Evolutionary conservation across 495 filamentous ascomycete species (phyloP).

Genomic region (Xylaria nigripes): DNA sequence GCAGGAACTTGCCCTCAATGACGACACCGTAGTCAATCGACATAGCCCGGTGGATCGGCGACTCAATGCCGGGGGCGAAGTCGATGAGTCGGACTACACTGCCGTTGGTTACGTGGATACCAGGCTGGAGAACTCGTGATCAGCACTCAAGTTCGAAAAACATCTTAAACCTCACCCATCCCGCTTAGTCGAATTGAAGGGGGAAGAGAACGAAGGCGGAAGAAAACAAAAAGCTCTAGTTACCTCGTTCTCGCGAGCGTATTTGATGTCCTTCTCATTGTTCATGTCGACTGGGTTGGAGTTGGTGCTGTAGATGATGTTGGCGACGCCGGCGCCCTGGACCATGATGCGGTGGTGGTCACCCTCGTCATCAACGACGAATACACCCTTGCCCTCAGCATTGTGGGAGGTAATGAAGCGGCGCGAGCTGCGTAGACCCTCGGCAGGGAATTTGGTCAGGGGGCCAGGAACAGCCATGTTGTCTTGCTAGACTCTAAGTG

Average conservation of each 20-base stretch:
- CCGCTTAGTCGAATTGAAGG: no score
- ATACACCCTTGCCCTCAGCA: slow-evolving; percentile 28
- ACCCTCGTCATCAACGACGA: slow-evolving; percentile 16
- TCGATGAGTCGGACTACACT: slow-evolving; percentile 46
- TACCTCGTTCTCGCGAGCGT: slow-evolving; percentile 16
- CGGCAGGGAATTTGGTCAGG: not conserved
- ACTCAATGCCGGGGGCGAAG: slow-evolving; percentile 35
- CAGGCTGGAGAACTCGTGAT: slow-evolving; percentile 21
- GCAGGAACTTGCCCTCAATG: slow-evolving; percentile 50
- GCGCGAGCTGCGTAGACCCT: slow-evolving; percentile 8
- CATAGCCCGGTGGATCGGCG: slow-evolving; percentile 53
- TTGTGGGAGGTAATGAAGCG: slow-evolving; percentile 37
- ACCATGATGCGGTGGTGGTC: slow-evolving; percentile 10
- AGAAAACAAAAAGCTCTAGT: no score
- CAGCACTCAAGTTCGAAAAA: no score
- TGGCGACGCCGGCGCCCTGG: slow-evolving; percentile 22
- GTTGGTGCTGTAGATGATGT: slow-evolving; percentile 43
- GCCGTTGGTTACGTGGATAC: slow-evolving; percentile 32
- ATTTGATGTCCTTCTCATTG: slow-evolving; percentile 31
- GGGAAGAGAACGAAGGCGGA: not conserved
- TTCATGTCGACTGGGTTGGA: slow-evolving; percentile 38
- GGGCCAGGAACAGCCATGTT: not conserved
- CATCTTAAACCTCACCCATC: no score
- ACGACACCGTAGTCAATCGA: slow-evolving; percentile 62
- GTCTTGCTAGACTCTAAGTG: not conserved